These are phyloP conservation scores for Fusarium algeriense DNA, from an alignment of 2,329 filamentous ascomycete species.

Conservation along the genomic window DNA sequence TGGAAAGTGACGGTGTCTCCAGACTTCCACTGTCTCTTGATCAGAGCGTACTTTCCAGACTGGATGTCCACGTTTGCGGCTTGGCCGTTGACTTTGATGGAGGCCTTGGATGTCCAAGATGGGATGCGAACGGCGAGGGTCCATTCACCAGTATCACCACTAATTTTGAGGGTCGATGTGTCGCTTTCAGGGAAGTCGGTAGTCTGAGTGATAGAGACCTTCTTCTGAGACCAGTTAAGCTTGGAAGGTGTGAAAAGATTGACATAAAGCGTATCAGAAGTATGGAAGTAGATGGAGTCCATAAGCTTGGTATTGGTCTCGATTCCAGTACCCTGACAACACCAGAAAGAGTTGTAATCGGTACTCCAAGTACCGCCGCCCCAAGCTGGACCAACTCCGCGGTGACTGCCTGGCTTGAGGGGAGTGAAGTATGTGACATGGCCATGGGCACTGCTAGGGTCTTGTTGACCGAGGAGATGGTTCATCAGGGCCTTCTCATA, in stretches of 20 bases:
- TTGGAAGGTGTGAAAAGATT: slow-evolving; percentile 63
- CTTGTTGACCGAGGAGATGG: slow-evolving; percentile 63
- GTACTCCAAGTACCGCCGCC: slow-evolving; percentile 67
- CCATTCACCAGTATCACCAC: slow-evolving; percentile 51
- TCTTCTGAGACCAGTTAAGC: slow-evolving; percentile 57
- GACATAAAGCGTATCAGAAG: slow-evolving; percentile 58
- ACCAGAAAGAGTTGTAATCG: slow-evolving; percentile 66
- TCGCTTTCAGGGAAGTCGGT: slow-evolving; percentile 59
- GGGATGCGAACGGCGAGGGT: slow-evolving; percentile 61
- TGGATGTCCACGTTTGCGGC: slow-evolving; percentile 38
- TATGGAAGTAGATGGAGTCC: slow-evolving; percentile 65
- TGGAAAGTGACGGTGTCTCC: slow-evolving; percentile 58
- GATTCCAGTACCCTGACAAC: slow-evolving; percentile 64
- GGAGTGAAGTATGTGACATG: slow-evolving; percentile 67
- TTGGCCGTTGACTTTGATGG: slow-evolving; percentile 58
- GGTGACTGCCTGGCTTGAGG: slow-evolving; percentile 59
- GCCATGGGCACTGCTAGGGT: slow-evolving; percentile 59
- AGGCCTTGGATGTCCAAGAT: slow-evolving; percentile 56
- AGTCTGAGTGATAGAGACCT: slow-evolving; percentile 57
- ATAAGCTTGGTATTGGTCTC: slow-evolving; percentile 67
- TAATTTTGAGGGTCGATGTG: slow-evolving; percentile 55
- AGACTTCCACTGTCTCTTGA: slow-evolving; percentile 57
- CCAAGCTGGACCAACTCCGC: slow-evolving; percentile 65
- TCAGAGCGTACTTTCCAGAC: slow-evolving; percentile 56
- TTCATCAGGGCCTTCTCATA: slow-evolving; percentile 65